These are phyloP conservation scores for Xylaria sp. DNA, from an alignment of 2,329 filamentous ascomycete genomes.

Conservation along the genomic window DNA sequence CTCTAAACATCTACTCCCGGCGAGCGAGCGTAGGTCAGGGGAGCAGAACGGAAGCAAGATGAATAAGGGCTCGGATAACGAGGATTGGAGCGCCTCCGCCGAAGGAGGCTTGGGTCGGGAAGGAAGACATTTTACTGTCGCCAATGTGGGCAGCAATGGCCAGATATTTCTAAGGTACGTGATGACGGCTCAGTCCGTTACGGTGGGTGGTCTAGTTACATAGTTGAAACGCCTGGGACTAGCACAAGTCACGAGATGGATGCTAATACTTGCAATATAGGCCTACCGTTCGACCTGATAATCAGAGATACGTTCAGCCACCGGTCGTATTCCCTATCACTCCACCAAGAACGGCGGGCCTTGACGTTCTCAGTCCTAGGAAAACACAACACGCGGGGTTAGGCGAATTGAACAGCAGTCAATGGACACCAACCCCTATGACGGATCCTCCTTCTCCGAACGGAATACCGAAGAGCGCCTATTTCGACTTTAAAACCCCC, in stretches of 20 bases:
- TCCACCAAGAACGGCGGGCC: slow-evolving; percentile 62
- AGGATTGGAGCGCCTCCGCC: slow-evolving; percentile 61
- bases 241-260: not conserved
- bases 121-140: slow-evolving; percentile 77
- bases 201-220: not conserved
- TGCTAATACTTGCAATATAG: slow-evolving; percentile 46
- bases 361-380: slow-evolving; percentile 52
- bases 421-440: slow-evolving; percentile 51
- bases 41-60: slow-evolving; percentile 42
- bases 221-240: not conserved
- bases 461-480: slow-evolving; percentile 42
- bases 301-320: slow-evolving; percentile 66
- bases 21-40: slow-evolving; percentile 34
- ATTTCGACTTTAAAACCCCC: slow-evolving; percentile 36
- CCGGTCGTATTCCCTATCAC: slow-evolving; percentile 65
- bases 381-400: slow-evolving; percentile 40
- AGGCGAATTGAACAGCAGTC: slow-evolving; percentile 43
- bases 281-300: slow-evolving; percentile 64
- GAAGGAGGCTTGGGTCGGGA: slow-evolving; percentile 68
- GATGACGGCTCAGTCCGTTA: not conserved
- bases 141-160: slow-evolving; percentile 82
- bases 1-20: slow-evolving; percentile 39
- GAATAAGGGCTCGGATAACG: slow-evolving; percentile 60
- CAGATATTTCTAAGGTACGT: slow-evolving; percentile 80
- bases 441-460: slow-evolving; percentile 39